phyloP scores from a whole-genome alignment of 106 monocot genomes.

The Allium fistulosum region DNA sequence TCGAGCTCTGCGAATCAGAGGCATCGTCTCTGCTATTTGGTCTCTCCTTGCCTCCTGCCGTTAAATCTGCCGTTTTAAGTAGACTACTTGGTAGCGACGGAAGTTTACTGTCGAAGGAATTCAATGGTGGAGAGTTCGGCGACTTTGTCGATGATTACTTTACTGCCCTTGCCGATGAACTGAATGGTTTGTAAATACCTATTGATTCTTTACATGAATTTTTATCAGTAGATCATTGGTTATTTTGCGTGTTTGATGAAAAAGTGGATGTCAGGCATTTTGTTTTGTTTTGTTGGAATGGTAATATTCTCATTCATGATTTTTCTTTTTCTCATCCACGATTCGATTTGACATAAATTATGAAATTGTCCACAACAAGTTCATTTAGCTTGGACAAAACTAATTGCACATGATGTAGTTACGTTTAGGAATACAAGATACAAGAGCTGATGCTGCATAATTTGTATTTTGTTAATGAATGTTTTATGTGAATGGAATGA shows the following conservation, averaged over 20 bases:
- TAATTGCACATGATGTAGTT: too few relatives aligned
- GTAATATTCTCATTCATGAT: not conserved
- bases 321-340: not conserved
- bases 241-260: not conserved
- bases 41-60: conserved; percentile 14
- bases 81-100: conserved; percentile 1
- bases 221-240: not conserved
- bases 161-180: conserved; percentile 24
- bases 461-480: too few relatives aligned
- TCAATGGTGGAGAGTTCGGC: conserved; percentile 9
- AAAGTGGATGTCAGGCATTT: not conserved
- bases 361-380: too few relatives aligned
- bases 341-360: not conserved
- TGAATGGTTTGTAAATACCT: conserved; percentile 18
- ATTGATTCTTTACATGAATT: not conserved
- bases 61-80: conserved; percentile 13
- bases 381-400: too few relatives aligned
- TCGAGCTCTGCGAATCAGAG: conserved; percentile 29
- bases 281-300: not conserved
- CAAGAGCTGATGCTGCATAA: too few relatives aligned
- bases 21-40: conserved; percentile 27
- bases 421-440: too few relatives aligned
- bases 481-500: too few relatives aligned
- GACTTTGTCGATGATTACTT: conserved; percentile 16
- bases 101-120: not conserved